phyloP scores from a whole-genome alignment of 225 moss, liverwort and hornwort species.

The Anthoceros angustus region DNA sequence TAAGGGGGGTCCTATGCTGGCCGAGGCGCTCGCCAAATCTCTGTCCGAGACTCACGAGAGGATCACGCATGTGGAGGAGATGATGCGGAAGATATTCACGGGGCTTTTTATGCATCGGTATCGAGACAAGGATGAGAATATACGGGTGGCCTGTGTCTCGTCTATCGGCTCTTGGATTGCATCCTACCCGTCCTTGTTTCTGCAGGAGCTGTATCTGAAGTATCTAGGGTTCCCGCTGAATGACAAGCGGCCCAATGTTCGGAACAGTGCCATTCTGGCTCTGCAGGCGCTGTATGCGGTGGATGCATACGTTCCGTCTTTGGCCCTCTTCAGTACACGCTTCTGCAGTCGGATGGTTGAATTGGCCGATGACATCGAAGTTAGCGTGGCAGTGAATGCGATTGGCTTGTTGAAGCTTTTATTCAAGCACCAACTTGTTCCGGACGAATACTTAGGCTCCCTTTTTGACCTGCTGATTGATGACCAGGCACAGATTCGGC shows the following conservation, averaged over 20 bases:
- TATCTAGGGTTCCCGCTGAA: constrained; percentile 96
- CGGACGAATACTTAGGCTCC: constrained; percentile 71
- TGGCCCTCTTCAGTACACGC: constrained; percentile 82
- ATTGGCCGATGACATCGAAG: constrained; percentile 94
- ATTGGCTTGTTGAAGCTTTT: constrained; percentile 88
- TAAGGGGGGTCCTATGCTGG: constrained; percentile 67
- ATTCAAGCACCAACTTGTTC: constrained; percentile 86
- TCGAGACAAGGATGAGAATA: constrained; percentile 82
- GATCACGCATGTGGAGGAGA: constrained; percentile 87
- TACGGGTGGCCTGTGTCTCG: constrained; percentile 84
- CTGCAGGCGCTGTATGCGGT: constrained; percentile 78
- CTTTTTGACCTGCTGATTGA: constrained; percentile 88
- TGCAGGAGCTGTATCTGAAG: constrained; percentile 92
- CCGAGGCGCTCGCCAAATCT: constrained; percentile 72
- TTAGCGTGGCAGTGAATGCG: constrained; percentile 80
- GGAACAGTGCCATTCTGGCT: constrained; percentile 79
- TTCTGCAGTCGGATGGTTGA: constrained; percentile 96
- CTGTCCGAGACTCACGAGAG: constrained; percentile 90
- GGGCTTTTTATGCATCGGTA: constrained; percentile 99
- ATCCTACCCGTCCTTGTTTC: constrained; percentile 86
- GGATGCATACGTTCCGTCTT: constrained; percentile 91
- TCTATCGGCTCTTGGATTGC: constrained; percentile 96
- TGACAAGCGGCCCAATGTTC: constrained; percentile 79
- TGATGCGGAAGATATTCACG: constrained; percentile 95
- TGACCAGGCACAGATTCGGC: constrained; percentile 85